phyloP scores from a whole-genome alignment of 108 stramenopile species.

The Skeletonema menzelii region DNA sequence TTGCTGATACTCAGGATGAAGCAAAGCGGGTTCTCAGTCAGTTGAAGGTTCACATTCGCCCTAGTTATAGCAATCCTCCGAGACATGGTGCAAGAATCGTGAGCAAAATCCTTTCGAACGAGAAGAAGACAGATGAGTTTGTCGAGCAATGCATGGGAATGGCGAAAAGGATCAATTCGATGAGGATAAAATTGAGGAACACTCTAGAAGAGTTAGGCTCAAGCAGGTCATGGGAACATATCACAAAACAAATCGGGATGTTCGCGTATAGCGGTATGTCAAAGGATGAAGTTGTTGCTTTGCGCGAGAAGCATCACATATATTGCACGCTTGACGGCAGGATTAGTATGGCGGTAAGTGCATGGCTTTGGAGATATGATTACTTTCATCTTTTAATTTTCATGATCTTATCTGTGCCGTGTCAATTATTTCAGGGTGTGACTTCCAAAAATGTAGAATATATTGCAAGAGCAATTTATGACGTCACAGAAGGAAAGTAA shows the following conservation, averaged over 20 bases:
- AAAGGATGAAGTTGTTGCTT: constrained; percentile 87
- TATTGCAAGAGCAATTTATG: constrained; percentile 92
- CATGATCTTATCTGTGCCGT: background rate
- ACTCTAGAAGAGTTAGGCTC: constrained; percentile 84
- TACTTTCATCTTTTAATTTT: background rate
- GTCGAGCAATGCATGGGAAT: constrained; percentile 93
- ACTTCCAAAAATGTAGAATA: constrained; percentile 95
- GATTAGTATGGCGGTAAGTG: constrained; percentile 95
- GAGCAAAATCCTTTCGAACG: constrained; percentile 83
- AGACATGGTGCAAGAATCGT: constrained; percentile 97
- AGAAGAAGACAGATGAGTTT: constrained; percentile 81
- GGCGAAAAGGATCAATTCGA: constrained; percentile 95
- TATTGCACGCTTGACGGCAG: constrained; percentile 98
- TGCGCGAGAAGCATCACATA: constrained; percentile 92
- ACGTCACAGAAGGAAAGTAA: constrained; percentile 80
- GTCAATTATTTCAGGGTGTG: constrained; percentile 70
- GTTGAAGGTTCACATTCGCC: constrained; percentile 95
- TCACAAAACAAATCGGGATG: constrained; percentile 98
- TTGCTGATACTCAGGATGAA: constrained; percentile 87
- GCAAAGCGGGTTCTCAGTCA: constrained; percentile 92
- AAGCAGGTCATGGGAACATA: constrained; percentile 91
- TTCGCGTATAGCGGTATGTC: constrained; percentile 97
- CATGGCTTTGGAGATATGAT: background rate
- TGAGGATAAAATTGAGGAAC: constrained; percentile 78
- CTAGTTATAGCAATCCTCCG: constrained; percentile 99